Conservation (phyloP, 768 basidiomycete genomes). For the Zangia roseola region DNA sequence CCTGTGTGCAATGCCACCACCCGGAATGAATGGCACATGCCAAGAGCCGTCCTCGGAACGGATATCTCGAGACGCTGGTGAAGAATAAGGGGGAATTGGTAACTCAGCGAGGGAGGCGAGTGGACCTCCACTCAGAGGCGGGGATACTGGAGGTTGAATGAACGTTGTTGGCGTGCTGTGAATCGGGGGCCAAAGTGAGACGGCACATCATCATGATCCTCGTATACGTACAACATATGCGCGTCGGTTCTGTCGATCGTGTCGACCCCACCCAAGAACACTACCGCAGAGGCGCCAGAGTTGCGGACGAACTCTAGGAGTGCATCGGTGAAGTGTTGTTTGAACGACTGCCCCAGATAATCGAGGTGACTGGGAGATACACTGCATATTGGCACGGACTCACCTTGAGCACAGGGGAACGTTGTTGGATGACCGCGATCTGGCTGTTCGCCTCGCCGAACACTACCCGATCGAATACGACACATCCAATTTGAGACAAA, state of each 20-base stretch:
- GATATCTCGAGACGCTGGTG: slow-evolving; percentile 41
- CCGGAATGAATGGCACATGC: slow-evolving; percentile 70
- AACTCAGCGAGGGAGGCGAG: slow-evolving; percentile 44
- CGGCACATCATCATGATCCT: background rate
- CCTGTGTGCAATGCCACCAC: slow-evolving; percentile 70
- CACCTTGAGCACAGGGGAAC: slow-evolving; percentile 79
- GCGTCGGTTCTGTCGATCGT: slow-evolving; percentile 68
- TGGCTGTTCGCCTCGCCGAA: slow-evolving; percentile 52
- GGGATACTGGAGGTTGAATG: slow-evolving; percentile 44
- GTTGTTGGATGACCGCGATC: slow-evolving; percentile 70
- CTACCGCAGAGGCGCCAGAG: slow-evolving; percentile 47
- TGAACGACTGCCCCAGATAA: slow-evolving; percentile 48
- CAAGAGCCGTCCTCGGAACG: slow-evolving; percentile 24
- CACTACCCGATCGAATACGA: slow-evolving; percentile 40
- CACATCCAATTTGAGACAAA: background rate
- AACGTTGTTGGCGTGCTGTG: slow-evolving; percentile 66
- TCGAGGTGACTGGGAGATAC: slow-evolving; percentile 1
- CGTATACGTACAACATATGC: slow-evolving; percentile 67
- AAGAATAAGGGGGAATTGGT: slow-evolving; percentile 55
- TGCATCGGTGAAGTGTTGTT: slow-evolving; percentile 61
- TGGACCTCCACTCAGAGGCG: slow-evolving; percentile 43
- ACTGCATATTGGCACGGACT: slow-evolving; percentile 5
- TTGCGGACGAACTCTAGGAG: slow-evolving; percentile 56
- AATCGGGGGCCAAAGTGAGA: slow-evolving; percentile 3
- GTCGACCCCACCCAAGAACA: slow-evolving; percentile 78